Evolutionary conservation across 805 yeast species (phyloP).

Genomic region (Candida nanaspora): DNA sequence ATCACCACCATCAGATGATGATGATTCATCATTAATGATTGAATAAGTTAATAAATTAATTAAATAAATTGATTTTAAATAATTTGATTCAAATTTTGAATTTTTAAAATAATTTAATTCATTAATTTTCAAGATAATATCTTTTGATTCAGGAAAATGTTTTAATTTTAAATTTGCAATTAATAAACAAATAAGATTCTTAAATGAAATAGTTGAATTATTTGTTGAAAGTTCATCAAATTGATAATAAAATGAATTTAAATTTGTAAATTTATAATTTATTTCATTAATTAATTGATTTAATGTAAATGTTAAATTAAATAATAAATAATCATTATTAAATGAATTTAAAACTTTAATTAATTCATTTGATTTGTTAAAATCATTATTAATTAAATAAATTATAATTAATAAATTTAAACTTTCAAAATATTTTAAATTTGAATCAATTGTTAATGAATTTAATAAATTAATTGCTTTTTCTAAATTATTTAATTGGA

Average conservation of each 20-base stretch:
- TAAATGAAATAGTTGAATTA: slow-evolving; percentile 31
- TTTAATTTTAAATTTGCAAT: slow-evolving; percentile 73
- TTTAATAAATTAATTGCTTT: slow-evolving; percentile 34
- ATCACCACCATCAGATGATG: slow-evolving; percentile 26
- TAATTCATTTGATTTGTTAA: slow-evolving; percentile 38
- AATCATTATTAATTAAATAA: slow-evolving; percentile 32
- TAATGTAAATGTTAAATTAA: slow-evolving; percentile 78
- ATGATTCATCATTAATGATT: slow-evolving; percentile 34
- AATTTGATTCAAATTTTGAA: slow-evolving; percentile 3
- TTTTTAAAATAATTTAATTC: slow-evolving; percentile 6
- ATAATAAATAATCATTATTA: slow-evolving; percentile 75
- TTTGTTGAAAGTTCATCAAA: slow-evolving; percentile 76
- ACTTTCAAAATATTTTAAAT: slow-evolving; percentile 33
- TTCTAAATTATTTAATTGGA: slow-evolving; percentile 31
- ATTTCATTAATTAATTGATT: slow-evolving; percentile 21
- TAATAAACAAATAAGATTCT: slow-evolving; percentile 55
- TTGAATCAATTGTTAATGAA: slow-evolving; percentile 1
- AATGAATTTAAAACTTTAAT: slow-evolving; percentile 39
- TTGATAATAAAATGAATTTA: slow-evolving; percentile 43
- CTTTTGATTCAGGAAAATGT: slow-evolving; percentile 77
- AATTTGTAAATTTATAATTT: slow-evolving; percentile 25
- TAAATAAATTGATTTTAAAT: slow-evolving; percentile 37
- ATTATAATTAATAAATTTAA: slow-evolving; percentile 31
- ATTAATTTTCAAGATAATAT: slow-evolving; percentile 41
- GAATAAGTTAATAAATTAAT: slow-evolving; percentile 63